Percentiles rank a stretch among this genome's conserved stretches.
These are phyloP conservation scores for Salix viminalis DNA, from an alignment of 345 rosid species.

Conservation along the genomic window DNA sequence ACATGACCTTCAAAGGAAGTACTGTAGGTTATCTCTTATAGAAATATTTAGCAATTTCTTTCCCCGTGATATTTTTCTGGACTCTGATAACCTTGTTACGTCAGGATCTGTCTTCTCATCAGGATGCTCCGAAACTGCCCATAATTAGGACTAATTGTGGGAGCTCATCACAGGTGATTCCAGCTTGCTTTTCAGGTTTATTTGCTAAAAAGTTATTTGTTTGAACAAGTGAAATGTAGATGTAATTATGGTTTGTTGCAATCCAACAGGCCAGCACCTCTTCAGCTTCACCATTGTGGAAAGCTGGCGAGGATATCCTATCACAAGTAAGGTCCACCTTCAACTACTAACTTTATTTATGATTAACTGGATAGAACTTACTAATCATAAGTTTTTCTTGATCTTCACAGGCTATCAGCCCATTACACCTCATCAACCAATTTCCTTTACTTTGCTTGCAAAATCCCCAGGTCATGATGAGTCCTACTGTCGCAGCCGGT, in stretches of 20 bases:
- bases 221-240: neutral
- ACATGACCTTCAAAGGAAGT: conserved; percentile 28
- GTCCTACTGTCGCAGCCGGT: neutral
- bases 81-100: neutral
- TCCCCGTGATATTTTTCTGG: neutral
- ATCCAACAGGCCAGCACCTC: neutral
- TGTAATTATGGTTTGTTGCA: neutral
- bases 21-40: neutral
- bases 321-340: conserved; percentile 1
- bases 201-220: neutral
- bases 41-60: neutral
- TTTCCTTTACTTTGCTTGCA: conserved; percentile 20
- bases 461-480: neutral
- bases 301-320: neutral
- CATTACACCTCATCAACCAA: conserved; percentile 6
- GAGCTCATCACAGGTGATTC: conserved; percentile 8
- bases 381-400: neutral
- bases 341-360: neutral
- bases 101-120: conserved; percentile 11
- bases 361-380: neutral
- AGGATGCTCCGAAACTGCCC: neutral
- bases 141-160: neutral
- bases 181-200: neutral
- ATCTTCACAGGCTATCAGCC: conserved; percentile 15
- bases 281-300: conserved; percentile 4